phyloP scores from a whole-genome alignment of 2,329 filamentous ascomycete genomes.

The Diaporthe sp. region DNA sequence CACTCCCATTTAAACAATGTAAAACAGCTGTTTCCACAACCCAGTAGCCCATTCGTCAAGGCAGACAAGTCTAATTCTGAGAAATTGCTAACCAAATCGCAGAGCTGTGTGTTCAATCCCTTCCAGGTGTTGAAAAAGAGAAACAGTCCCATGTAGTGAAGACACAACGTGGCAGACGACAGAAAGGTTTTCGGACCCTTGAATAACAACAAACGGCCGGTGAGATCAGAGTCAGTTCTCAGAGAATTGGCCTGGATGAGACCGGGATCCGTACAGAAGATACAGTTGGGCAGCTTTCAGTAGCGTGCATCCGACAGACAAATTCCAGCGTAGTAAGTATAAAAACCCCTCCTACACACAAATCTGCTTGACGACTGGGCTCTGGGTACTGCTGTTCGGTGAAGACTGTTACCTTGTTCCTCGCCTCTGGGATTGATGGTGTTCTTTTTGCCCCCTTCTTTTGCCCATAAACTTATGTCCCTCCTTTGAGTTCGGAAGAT shows the following conservation, averaged over 20 bases:
- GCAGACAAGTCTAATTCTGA: neutral
- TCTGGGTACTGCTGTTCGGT: neutral
- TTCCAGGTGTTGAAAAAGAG: neutral
- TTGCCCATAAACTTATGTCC: no score
- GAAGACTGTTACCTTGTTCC: neutral
- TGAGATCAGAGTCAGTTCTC: no score
- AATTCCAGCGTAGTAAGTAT: neutral
- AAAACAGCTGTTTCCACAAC: neutral
- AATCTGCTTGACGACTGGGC: conserved; percentile 14
- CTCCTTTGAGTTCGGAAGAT: neutral
- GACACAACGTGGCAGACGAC: neutral
- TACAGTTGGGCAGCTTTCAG: neutral
- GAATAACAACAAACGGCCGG: neutral
- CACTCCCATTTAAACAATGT: no score
- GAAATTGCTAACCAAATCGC: neutral
- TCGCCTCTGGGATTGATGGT: neutral
- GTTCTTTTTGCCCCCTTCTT: neutral
- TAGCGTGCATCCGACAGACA: neutral
- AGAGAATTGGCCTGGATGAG: no score
- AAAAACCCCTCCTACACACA: neutral
- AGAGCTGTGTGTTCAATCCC: neutral
- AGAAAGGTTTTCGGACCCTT: neutral
- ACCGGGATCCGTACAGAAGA: neutral
- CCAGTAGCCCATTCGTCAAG: conserved; percentile 16
- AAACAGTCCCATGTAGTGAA: neutral